Evolutionary conservation across 805 yeast genomes (phyloP), one percentile per base, ranked within the genome.

Genomic region (Candida sakaeoensis): DNA sequence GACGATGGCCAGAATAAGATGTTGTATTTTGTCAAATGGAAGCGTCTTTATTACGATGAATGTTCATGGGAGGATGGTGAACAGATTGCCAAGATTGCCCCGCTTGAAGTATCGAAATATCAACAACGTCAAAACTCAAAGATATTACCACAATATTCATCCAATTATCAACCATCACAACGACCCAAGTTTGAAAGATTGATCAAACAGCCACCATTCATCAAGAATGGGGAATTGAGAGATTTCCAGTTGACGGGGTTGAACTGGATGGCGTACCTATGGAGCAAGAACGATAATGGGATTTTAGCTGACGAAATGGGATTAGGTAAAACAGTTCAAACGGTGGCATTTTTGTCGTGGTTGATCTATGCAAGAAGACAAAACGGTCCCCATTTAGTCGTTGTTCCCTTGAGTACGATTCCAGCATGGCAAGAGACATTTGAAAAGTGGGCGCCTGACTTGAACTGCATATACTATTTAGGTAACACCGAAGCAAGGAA

Each of bases 351-450:
- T 55, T 69, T 93, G 47, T 85, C 96, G 33, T 93, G 99, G 98
- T 74, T 93, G 37, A 79, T 93, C 28, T 93, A 85, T 60, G 95
- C 97, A 4, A 79, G 99, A 59, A 79, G 96, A 62, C 99, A 93
- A 57, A 86, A 90, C 61, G 99, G 99, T 6, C 99, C 99, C 2
- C 97, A 91, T 61, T 58, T 93, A 32, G 93, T 93, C 14, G 99
- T 93, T 22, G 99, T 93, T 6, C 99, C 99, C 1, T 68, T 93
- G 42, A 85, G 96, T 2, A 93, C 99, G 0, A 80, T 93, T 40
- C 96, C 98, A 2, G 95, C 99, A 0, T 93, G 99, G 99, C 98
- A 93, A 65, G 99, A 93, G 58, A 93, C 99, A 2, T 87, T 93
- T 61, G 98, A 93, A 52, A 79, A 81, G 54, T 93, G 99, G 99